Evolutionary conservation across 2,329 filamentous ascomycete genomes (phyloP), one percentile per base, ranked within the genome.

Genomic region (Esteya vermicola): DNA sequence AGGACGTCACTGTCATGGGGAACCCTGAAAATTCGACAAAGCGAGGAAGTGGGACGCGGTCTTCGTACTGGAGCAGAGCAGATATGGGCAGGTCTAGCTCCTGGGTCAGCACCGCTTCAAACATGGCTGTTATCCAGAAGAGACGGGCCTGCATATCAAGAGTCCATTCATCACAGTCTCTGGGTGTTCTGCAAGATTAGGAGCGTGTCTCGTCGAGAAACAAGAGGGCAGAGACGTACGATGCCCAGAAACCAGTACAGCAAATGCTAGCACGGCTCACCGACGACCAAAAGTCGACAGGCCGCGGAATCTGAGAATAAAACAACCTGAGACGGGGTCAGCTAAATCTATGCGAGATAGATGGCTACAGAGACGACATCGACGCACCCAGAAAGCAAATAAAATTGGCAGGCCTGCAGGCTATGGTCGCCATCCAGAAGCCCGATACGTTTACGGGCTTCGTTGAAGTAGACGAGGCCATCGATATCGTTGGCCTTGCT

Each of bases 111-210:
- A 72, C 67, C 2, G 65, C 68, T 47, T 72, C 68, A 46, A 69
- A 67, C 65, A 71, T 69, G 33, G 70, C 55, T 14, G 65, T 67
- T 42, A 65, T 70, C 68, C 68, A 72, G 45, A 69, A 72, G 2
- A 71, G 57, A 16, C 68, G 57, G 3, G 67, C 67, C 43, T 71
- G 63, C 67, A 72, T 72, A 49, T 72, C 68, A 6, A 64, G 63
- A 43, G 68, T 64, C 68, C 68, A 72, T 23, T 63, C 54, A 41
- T 71, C 61, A 39, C 57, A 68, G 57, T 64, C 60, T 22, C n/a
- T n/a, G n/a, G n/a, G n/a, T n/a, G n/a, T n/a, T 57, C 56, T 34
- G 58, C 53, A 39, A 58, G 57, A 43, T 37, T 48, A 36, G 25
- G 6, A 22, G n/a, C 25, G 7, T 9, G 19, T 4, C n/a, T 6